Percentiles rank a stretch among this genome's conserved stretches.
These are phyloP conservation scores for Eucalyptus tenuipes DNA, from an alignment of 345 rosid species.

Conservation along the genomic window DNA sequence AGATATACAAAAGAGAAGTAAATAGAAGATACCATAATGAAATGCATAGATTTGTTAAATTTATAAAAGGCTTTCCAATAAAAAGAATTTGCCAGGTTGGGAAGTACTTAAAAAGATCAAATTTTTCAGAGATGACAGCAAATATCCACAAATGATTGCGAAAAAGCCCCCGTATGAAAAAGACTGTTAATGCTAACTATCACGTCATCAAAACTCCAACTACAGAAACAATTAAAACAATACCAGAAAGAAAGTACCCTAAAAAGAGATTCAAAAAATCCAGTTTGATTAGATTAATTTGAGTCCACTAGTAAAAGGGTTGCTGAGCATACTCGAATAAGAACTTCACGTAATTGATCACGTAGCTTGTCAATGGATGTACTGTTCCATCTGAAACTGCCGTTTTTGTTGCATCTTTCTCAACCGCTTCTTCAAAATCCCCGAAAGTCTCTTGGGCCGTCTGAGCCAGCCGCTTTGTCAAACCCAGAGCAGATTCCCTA, in stretches of 20 bases:
- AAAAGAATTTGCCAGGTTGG: not conserved
- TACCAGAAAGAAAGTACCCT: not conserved
- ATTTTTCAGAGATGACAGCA: not conserved
- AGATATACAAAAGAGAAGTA: not conserved
- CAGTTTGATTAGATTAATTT: not conserved
- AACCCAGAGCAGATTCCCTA: slow-evolving; percentile 74
- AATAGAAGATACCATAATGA: not conserved
- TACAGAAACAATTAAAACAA: not conserved
- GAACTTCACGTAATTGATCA: slow-evolving; percentile 93
- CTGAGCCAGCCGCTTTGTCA: slow-evolving; percentile 83
- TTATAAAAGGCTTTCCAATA: not conserved
- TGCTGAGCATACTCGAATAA: slow-evolving; percentile 76
- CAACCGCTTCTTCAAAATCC: slow-evolving; percentile 98
- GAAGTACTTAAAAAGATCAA: not conserved
- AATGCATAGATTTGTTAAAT: not conserved
- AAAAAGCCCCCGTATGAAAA: not conserved
- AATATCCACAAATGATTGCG: not conserved
- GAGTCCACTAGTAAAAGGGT: not conserved
- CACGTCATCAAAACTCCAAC: not conserved
- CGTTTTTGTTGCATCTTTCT: slow-evolving; percentile 93
- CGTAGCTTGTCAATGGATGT: slow-evolving; percentile 97
- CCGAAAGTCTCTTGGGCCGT: slow-evolving; percentile 96
- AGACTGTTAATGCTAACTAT: not conserved
- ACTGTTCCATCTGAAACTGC: slow-evolving; percentile 93
- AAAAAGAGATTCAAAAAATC: not conserved